Conservation (phyloP, 208 protist genomes). For the Trypanosoma melophagium region DNA sequence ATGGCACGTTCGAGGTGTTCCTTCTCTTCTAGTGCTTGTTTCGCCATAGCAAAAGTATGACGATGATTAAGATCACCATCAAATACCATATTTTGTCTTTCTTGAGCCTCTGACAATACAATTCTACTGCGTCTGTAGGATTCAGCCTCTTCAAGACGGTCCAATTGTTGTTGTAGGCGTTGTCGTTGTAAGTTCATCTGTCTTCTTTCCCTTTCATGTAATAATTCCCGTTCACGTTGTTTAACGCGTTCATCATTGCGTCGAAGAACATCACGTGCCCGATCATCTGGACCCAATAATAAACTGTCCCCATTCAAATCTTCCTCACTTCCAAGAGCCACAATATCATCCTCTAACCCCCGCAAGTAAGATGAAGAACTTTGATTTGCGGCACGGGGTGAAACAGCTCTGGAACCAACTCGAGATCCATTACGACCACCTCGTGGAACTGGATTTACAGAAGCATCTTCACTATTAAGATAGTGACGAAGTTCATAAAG, state of each 20-base stretch:
- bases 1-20: slow-evolving; percentile 60
- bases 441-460: not conserved
- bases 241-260: slow-evolving; percentile 33
- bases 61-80: slow-evolving; percentile 14
- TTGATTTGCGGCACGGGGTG: not conserved
- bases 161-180: slow-evolving; percentile 41
- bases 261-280: slow-evolving; percentile 19
- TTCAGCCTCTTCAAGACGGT: slow-evolving; percentile 49
- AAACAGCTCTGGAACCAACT: not conserved
- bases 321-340: slow-evolving; percentile 6
- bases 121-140: slow-evolving; percentile 44
- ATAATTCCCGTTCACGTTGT: slow-evolving; percentile 27
- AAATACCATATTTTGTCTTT: slow-evolving; percentile 27
- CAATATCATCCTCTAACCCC: slow-evolving; percentile 8
- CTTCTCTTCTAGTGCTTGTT: slow-evolving; percentile 40
- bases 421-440: not conserved
- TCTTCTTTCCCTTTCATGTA: slow-evolving; percentile 27
- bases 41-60: slow-evolving; percentile 8
- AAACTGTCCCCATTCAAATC: slow-evolving; percentile 13
- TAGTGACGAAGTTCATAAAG: slow-evolving; percentile 71
- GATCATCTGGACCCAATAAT: not conserved
- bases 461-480: not conserved
- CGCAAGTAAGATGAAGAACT: slow-evolving; percentile 1
- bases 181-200: slow-evolving; percentile 34
- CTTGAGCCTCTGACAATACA: slow-evolving; percentile 48